Base-by-base conservation (phyloP, 768 basidiomycete species). In the Postia placenta region DNA sequence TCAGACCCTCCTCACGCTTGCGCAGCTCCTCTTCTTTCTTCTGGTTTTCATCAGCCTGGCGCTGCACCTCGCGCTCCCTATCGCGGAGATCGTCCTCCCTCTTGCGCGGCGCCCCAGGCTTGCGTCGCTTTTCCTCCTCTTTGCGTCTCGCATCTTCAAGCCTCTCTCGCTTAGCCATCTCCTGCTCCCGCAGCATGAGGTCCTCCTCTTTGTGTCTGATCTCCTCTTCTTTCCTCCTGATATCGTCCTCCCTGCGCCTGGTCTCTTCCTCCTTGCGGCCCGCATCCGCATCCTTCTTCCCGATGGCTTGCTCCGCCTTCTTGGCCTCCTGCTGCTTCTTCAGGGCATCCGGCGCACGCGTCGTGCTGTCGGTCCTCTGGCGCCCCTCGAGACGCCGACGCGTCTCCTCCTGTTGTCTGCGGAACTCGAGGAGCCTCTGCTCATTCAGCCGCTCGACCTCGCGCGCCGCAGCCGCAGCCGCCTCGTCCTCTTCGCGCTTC, bases 21-120 rank as follows among this genome's bases (percentile, higher is more conserved):
- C 26, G 45, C 36, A 50, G 37, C 25, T 49, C 56, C 48, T 56
- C 64, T 54, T 64, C 66, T 50, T 47, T 55, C 62, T 57, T 45
- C 58, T 63, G 58, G 26, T 55, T 57, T 12, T 59, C 52, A 20
- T 59, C 59, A 48, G 60, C 61, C 42, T 48, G 60, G 47, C 47
- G 41, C 37, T 50, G 51, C 25, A 46, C 38, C 36, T 60, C 52
- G 42, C 53, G 46, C 24, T 47, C 64, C 39, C 56, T 58, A 44
- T 45, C 40, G 40, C 55, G 54, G 39, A 50, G 50, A 48, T 60
- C 61, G 36, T 61, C 59, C 46, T 58, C 60, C 43, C 55, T 55
- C 38, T 50, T 47, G 19, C 35, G 51, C 9, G 45, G 45, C 9
- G 45, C 45, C 7, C 38, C 46, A 44, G 48, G 54, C 33, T 14